A percentile compares a stretch with the other conserved stretches of the same genome.
These are phyloP conservation scores for Mycena citricolor DNA, from an alignment of 1,284 basidiomycete genomes.

Conservation along the genomic window DNA sequence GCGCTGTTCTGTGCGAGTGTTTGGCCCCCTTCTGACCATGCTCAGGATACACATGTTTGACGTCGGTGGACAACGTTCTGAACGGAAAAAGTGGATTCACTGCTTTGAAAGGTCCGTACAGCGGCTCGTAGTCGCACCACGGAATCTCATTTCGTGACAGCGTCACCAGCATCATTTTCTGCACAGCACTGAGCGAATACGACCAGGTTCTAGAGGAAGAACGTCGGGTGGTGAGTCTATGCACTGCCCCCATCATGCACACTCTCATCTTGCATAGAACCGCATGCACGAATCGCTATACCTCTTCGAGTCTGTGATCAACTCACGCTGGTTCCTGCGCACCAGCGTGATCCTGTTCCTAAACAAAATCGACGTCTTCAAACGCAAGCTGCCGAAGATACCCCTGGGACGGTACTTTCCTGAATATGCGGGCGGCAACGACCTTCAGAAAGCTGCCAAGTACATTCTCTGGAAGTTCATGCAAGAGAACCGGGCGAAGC, in stretches of 20 bases:
- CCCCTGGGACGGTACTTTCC: constrained; percentile 90
- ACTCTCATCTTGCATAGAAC: constrained; percentile 54
- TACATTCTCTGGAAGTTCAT: constrained; percentile 97
- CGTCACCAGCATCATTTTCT: constrained; percentile 93
- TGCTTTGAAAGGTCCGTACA: constrained; percentile 71
- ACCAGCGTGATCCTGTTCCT: constrained; percentile 93
- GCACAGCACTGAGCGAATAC: constrained; percentile 92
- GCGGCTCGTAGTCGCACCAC: constrained; percentile 2
- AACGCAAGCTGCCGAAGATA: constrained; percentile 86
- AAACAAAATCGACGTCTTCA: constrained; percentile 96
- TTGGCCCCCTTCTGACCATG: neutral
- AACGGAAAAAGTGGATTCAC: constrained; percentile 93
- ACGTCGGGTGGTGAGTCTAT: constrained; percentile 61
- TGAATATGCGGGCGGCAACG: constrained; percentile 90
- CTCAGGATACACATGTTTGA: constrained; percentile 91
- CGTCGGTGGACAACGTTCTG: constrained; percentile 90
- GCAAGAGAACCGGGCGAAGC: constrained; percentile 84
- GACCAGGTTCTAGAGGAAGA: constrained; percentile 86
- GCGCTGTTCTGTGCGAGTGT: constrained; percentile 36
- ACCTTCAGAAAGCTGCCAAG: constrained; percentile 97
- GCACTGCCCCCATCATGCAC: constrained; percentile 34
- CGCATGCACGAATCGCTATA: constrained; percentile 93
- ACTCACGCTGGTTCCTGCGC: constrained; percentile 92
- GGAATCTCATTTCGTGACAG: constrained; percentile 40
- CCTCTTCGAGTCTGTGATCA: constrained; percentile 94